These are phyloP conservation scores for Pythium guiyangense DNA, from an alignment of 352 stramenopile species.

Conservation along the genomic window DNA sequence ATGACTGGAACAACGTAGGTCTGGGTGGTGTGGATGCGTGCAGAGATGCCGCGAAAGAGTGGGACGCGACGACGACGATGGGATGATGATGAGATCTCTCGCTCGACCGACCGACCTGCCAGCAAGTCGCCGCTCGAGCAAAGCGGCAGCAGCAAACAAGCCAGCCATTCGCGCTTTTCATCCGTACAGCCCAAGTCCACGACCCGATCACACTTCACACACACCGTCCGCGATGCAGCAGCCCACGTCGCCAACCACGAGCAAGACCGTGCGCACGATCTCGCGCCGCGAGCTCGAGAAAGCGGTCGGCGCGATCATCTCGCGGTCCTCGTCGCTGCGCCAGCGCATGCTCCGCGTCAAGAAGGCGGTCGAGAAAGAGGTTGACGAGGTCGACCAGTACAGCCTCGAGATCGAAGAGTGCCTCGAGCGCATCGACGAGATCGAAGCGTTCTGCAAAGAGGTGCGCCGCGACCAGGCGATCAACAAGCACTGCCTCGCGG, in stretches of 20 bases:
- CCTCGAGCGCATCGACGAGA: slow-evolving; percentile 18
- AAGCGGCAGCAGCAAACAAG: too few relatives aligned
- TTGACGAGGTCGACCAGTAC: slow-evolving; percentile 18
- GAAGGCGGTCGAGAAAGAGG: slow-evolving; percentile 17
- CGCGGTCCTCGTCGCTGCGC: slow-evolving; percentile 16
- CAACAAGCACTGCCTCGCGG: slow-evolving; percentile 11
- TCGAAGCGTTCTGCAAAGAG: slow-evolving; percentile 14
- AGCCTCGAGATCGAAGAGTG: slow-evolving; percentile 16
- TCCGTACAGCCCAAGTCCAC: not conserved
- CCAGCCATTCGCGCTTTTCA: not conserved
- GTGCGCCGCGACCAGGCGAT: slow-evolving; percentile 12
- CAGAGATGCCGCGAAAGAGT: too few relatives aligned
- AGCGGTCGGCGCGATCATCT: slow-evolving; percentile 15
- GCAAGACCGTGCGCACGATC: slow-evolving; percentile 14
- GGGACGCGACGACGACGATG: too few relatives aligned
- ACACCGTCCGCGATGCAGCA: slow-evolving; percentile 1
- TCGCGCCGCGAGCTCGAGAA: slow-evolving; percentile 17
- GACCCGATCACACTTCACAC: not conserved
- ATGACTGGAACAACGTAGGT: too few relatives aligned
- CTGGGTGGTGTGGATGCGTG: too few relatives aligned
- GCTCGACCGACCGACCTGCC: not conserved
- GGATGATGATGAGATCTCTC: not conserved
- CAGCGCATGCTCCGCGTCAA: slow-evolving; percentile 19
- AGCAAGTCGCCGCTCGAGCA: not conserved
- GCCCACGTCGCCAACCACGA: not conserved